A percentile compares a stretch with the other conserved stretches of the same genome.
Evolutionary conservation across 345 rosid genomes (phyloP).

Genomic region (Pugionium dolabratum): DNA sequence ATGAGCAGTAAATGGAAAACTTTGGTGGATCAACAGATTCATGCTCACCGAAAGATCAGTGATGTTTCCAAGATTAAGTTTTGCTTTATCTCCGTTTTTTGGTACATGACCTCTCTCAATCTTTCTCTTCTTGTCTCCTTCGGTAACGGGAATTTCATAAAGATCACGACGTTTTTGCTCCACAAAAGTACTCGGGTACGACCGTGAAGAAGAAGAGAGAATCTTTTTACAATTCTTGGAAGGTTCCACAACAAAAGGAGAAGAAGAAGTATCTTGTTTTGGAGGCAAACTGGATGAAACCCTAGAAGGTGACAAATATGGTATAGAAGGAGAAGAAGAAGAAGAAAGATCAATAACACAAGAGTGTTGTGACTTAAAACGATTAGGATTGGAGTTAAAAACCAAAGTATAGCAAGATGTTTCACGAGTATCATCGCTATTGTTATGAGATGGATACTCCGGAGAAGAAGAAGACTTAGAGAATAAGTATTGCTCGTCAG

Average conservation of each 20-base stretch:
- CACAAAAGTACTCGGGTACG: slow-evolving; percentile 31
- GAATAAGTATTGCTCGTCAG: slow-evolving; percentile 46
- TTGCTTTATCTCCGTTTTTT: slow-evolving; percentile 39
- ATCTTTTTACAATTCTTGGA: slow-evolving; percentile 25
- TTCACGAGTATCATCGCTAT: slow-evolving; percentile 31
- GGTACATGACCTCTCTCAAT: slow-evolving; percentile 24
- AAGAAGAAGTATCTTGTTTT: slow-evolving; percentile 43
- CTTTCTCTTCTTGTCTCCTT: slow-evolving; percentile 46
- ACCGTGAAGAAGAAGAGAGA: slow-evolving; percentile 38
- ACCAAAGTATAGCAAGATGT: slow-evolving; percentile 46
- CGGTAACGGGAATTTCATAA: slow-evolving; percentile 41
- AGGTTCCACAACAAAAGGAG: slow-evolving; percentile 36
- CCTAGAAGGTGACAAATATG: slow-evolving; percentile 45
- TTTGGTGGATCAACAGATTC: slow-evolving; percentile 60
- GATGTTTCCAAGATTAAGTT: slow-evolving; percentile 43
- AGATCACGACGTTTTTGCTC: slow-evolving; percentile 32
- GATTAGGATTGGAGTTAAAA: slow-evolving; percentile 68
- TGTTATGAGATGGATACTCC: slow-evolving; percentile 48
- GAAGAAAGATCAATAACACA: slow-evolving; percentile 37
- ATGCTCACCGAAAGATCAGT: slow-evolving; percentile 61
- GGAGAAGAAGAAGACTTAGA: slow-evolving; percentile 41
- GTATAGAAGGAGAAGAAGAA: slow-evolving; percentile 38
- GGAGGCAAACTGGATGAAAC: slow-evolving; percentile 48
- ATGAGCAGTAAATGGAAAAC: slow-evolving; percentile 36
- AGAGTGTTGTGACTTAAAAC: slow-evolving; percentile 34